These are phyloP conservation scores for Thalassiosira livingstoniorum DNA, from an alignment of 352 stramenopile species.

Conservation along the genomic window DNA sequence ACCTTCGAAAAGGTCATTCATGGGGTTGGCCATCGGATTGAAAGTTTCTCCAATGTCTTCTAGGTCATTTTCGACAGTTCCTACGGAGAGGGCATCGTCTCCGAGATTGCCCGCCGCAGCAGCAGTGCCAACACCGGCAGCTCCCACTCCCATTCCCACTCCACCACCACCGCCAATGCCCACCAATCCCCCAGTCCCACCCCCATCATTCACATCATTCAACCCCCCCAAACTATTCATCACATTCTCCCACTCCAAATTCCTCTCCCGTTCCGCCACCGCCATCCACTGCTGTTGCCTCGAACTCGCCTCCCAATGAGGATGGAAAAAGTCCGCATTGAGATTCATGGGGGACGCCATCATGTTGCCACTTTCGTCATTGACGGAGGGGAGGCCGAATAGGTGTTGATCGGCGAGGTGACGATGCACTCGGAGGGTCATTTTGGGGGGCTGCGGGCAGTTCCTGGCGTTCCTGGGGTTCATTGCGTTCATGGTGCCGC, in stretches of 20 bases:
- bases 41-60: conserved; percentile 7
- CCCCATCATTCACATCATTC: not conserved
- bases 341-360: conserved; percentile 59
- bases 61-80: not conserved
- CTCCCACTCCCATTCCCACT: not conserved
- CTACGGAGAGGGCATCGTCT: not conserved
- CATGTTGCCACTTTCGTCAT: conserved; percentile 69
- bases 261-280: not conserved
- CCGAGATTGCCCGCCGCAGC: not conserved
- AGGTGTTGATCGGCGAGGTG: conserved; percentile 83
- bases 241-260: not conserved
- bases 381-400: conserved; percentile 48
- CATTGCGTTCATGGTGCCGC: not conserved
- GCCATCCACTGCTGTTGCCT: not conserved
- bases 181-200: not conserved
- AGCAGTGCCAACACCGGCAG: not conserved
- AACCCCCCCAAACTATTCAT: not conserved
- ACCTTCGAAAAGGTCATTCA: not conserved
- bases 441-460: conserved; percentile 27
- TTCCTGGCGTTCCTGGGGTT: not conserved
- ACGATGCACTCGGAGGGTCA: conserved; percentile 71
- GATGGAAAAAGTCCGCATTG: conserved; percentile 81
- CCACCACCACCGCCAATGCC: conserved; percentile 8
- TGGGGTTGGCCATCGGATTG: not conserved
- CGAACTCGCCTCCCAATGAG: conserved; percentile 31